Evolutionary conservation across 2,329 filamentous ascomycete genomes (phyloP).

Genomic region (Cadophora sp.): DNA sequence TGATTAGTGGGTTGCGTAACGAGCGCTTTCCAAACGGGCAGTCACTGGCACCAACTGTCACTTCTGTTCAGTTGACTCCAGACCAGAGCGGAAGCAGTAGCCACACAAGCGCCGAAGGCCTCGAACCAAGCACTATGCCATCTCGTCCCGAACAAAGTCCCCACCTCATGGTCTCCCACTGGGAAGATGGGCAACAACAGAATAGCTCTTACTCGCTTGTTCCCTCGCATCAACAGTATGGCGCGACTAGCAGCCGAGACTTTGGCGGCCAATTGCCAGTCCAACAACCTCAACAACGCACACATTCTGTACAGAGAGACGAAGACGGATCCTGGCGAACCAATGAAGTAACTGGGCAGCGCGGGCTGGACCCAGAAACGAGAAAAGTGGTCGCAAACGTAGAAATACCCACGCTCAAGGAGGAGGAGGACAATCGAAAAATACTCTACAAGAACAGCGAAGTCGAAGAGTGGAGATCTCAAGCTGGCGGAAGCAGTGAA

Average conservation of each 20-base stretch:
- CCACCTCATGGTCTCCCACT: conserved; percentile 38
- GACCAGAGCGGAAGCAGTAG: conserved; percentile 43
- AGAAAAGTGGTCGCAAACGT: conserved; percentile 34
- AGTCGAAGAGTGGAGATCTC: conserved; percentile 45
- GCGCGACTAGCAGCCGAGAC: conserved; percentile 14
- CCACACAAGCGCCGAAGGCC: conserved; percentile 41
- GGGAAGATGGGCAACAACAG: conserved; percentile 30
- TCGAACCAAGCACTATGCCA: conserved; percentile 38
- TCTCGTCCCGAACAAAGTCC: conserved; percentile 32
- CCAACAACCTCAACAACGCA: conserved; percentile 14
- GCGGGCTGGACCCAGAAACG: conserved; percentile 41
- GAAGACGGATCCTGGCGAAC: conserved; percentile 40
- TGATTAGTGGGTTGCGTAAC: conserved; percentile 33
- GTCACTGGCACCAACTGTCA: conserved; percentile 22
- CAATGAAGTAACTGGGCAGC: conserved; percentile 36
- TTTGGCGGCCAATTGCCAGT: conserved; percentile 28
- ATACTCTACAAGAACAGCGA: conserved; percentile 43
- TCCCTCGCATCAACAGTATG: conserved; percentile 24
- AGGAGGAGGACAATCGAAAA: conserved; percentile 41
- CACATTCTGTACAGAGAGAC: conserved; percentile 30
- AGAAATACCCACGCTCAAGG: conserved; percentile 42
- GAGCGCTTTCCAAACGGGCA: conserved; percentile 30
- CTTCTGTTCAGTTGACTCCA: conserved; percentile 40
- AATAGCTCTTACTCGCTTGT: conserved; percentile 23
- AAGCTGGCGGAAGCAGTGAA: conserved; percentile 33